Conservation (phyloP, 1,284 basidiomycete genomes). For the Naganishia sp. region DNA sequence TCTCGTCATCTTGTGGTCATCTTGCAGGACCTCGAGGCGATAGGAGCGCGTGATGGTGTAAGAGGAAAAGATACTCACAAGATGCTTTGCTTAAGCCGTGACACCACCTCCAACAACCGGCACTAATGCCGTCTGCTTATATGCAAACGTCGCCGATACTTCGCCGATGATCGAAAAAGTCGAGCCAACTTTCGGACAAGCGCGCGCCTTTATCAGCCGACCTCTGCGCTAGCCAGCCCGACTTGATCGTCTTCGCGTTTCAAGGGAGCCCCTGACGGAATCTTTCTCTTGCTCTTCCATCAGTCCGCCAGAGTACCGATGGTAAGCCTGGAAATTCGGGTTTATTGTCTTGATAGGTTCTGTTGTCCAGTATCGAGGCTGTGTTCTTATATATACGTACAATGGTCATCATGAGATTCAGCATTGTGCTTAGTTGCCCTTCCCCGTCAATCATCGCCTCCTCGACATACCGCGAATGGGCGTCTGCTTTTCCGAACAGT, state of each 20-base stretch:
- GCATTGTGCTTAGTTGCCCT: too few species aligned
- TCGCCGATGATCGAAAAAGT: conserved; percentile 12
- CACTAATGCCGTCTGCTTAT: background rate
- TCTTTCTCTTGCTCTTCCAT: background rate
- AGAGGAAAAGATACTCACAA: conserved; percentile 4
- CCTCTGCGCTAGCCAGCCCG: background rate
- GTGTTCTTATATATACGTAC: too few species aligned
- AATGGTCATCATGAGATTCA: too few species aligned
- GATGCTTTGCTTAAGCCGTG: background rate
- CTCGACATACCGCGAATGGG: conserved; percentile 13
- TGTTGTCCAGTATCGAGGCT: too few species aligned
- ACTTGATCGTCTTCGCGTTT: background rate
- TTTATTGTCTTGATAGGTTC: too few species aligned
- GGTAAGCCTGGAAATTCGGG: too few species aligned
- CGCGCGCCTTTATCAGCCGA: conserved; percentile 1
- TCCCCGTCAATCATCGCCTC: background rate
- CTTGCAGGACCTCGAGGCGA: conserved; percentile 13
- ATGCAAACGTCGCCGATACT: background rate
- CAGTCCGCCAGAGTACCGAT: too few species aligned
- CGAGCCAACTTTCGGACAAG: background rate
- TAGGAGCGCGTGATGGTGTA: background rate
- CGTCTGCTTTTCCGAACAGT: conserved; percentile 24
- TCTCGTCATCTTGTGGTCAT: conserved; percentile 31
- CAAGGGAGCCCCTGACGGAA: background rate
- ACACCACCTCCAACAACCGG: too few species aligned